Conservation (phyloP, 2,329 filamentous ascomycete species). For the Hysterium pulicare region DNA sequence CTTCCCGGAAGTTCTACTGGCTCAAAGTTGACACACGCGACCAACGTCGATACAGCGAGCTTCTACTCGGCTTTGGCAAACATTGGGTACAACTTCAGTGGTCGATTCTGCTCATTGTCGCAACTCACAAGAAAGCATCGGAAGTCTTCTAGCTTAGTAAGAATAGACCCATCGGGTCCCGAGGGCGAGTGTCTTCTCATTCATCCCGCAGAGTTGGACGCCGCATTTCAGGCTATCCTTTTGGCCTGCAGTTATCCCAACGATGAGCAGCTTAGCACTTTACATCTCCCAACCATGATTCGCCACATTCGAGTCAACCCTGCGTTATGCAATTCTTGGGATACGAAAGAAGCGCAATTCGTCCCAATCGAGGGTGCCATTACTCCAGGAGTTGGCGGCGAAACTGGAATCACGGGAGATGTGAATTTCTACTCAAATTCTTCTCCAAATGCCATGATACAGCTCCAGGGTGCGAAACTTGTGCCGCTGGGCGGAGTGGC, state of each 20-base stretch:
- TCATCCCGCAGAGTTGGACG: conserved; percentile 30
- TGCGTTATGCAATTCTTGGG: not conserved
- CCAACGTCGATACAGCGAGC: not conserved
- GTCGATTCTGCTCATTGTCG: not conserved
- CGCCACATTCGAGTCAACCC: conserved; percentile 18
- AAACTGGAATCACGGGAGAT: not conserved
- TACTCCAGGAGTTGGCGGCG: not conserved
- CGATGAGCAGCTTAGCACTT: conserved; percentile 22
- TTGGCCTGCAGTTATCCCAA: conserved; percentile 27
- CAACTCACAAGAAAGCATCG: not conserved
- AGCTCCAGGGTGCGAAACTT: not conserved
- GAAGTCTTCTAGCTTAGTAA: not conserved
- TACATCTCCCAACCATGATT: conserved; percentile 18
- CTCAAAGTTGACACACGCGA: too few species aligned
- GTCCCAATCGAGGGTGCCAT: not conserved
- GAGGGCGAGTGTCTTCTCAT: conserved; percentile 22
- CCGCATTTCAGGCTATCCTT: conserved; percentile 28
- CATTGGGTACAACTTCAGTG: conserved; percentile 14
- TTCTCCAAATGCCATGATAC: not conserved
- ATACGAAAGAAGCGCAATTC: not conserved
- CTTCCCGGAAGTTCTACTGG: too few species aligned
- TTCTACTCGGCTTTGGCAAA: conserved; percentile 10
- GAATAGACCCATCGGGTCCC: not conserved
- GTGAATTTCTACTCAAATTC: not conserved
- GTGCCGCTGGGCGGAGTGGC: not conserved